phyloP scores from a whole-genome alignment of 305 asterid genomes.

The Solanum aculeatissimum region DNA sequence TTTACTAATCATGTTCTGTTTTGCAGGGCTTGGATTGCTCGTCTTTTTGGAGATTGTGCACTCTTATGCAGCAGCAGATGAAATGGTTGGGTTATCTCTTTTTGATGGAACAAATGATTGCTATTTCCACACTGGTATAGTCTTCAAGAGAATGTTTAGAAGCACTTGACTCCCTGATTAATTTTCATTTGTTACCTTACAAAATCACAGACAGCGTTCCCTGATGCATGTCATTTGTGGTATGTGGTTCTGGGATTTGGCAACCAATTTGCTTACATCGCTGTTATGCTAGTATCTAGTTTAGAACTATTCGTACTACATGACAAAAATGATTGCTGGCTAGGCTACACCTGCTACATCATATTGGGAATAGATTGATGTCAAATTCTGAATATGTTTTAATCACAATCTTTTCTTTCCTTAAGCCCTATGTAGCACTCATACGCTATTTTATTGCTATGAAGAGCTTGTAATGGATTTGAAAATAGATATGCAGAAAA shows the following conservation, averaged over 20 bases:
- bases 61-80: slow-evolving; percentile 97
- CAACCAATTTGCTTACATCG: not conserved
- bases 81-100: slow-evolving; percentile 89
- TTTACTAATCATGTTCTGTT: not conserved
- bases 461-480: not conserved
- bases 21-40: slow-evolving; percentile 68
- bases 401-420: not conserved
- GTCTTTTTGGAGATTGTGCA: slow-evolving; percentile 90
- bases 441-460: not conserved
- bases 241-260: not conserved
- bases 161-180: not conserved
- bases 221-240: not conserved
- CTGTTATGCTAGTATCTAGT: not conserved
- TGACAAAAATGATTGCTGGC: not conserved
- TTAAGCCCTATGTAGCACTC: not conserved
- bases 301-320: not conserved
- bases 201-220: not conserved
- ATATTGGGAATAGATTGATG: not conserved
- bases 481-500: not conserved
- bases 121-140: slow-evolving; percentile 85
- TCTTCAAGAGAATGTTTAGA: not conserved
- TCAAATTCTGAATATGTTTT: not conserved
- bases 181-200: not conserved
- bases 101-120: slow-evolving; percentile 99
- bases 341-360: not conserved